Conservation (phyloP, 2,329 filamentous ascomycete genomes). For the Aureobasidium sp. region DNA sequence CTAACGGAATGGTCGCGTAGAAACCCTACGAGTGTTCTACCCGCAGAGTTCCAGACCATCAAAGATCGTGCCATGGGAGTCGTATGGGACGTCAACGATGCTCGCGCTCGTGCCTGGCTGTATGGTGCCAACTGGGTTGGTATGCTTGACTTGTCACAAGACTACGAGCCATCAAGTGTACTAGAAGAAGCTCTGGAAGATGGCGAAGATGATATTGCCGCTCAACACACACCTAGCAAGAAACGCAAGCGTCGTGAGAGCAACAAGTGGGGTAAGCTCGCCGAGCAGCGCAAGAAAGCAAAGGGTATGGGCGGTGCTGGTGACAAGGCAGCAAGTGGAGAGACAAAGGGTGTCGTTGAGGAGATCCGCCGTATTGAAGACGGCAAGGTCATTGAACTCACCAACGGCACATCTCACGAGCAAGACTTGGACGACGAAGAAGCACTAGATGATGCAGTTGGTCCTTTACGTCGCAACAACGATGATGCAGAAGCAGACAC, state of each 20-base stretch:
- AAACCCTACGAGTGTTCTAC: slow-evolving; percentile 81
- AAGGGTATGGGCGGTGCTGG: slow-evolving; percentile 62
- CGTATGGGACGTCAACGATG: slow-evolving; percentile 74
- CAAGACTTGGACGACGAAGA: slow-evolving; percentile 45
- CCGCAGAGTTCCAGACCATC: slow-evolving; percentile 75
- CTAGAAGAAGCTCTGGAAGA: slow-evolving; percentile 3
- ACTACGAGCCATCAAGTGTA: slow-evolving; percentile 55
- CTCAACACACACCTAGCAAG: slow-evolving; percentile 26
- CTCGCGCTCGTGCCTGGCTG: slow-evolving; percentile 78
- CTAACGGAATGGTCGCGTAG: slow-evolving; percentile 88
- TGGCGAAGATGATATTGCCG: slow-evolving; percentile 17
- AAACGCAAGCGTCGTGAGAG: slow-evolving; percentile 46
- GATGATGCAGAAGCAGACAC: slow-evolving; percentile 34
- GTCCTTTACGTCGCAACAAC: slow-evolving; percentile 39
- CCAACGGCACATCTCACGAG: slow-evolving; percentile 31
- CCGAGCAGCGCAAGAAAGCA: slow-evolving; percentile 44
- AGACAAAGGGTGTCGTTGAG: slow-evolving; percentile 35
- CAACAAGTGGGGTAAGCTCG: slow-evolving; percentile 23
- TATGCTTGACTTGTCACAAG: slow-evolving; percentile 87
- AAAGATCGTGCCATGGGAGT: slow-evolving; percentile 86
- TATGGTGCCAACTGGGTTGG: slow-evolving; percentile 89
- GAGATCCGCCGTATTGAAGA: slow-evolving; percentile 31
- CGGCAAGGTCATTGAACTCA: slow-evolving; percentile 31
- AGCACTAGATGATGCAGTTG: slow-evolving; percentile 44
- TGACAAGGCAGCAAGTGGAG: slow-evolving; percentile 48